Percentiles rank a stretch among this genome's conserved stretches.
Evolutionary conservation across 768 basidiomycete species (phyloP).

Genomic region (Boletus vinaceobasis): DNA sequence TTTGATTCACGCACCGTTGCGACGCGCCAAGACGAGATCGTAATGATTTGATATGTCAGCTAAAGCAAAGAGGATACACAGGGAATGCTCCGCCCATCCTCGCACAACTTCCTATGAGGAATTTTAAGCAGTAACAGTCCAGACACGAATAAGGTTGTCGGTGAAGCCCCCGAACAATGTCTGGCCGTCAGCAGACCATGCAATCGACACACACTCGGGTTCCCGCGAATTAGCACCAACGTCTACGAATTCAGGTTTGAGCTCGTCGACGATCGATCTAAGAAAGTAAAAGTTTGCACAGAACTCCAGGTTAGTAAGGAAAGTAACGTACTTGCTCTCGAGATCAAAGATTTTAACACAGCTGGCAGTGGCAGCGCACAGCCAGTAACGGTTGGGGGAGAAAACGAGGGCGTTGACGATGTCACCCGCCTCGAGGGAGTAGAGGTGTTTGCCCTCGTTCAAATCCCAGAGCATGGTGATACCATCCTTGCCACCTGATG

Average conservation of each 20-base stretch:
- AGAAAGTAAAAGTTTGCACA: background rate
- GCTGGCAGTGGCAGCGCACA: conserved; percentile 95
- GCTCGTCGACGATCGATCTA: conserved; percentile 97
- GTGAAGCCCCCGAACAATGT: conserved; percentile 97
- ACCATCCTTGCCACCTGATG: conserved; percentile 98
- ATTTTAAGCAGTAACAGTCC: conserved; percentile 67
- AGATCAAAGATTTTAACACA: conserved; percentile 99
- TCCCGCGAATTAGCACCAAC: conserved; percentile 67
- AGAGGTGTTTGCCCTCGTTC: conserved; percentile 99
- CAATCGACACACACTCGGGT: conserved; percentile 93
- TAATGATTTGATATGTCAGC: conserved; percentile 21
- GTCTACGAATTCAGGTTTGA: conserved; percentile 91
- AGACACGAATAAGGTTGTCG: conserved; percentile 90
- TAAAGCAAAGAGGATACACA: conserved; percentile 26
- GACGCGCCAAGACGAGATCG: conserved; percentile 9
- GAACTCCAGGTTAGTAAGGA: background rate
- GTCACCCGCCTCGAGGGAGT: conserved; percentile 98
- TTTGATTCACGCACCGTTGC: background rate
- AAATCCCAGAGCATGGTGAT: conserved; percentile 99
- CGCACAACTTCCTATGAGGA: conserved; percentile 17
- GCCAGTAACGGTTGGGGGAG: conserved; percentile 99
- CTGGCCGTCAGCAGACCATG: conserved; percentile 98
- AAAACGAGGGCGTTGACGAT: conserved; percentile 99
- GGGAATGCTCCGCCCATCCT: conserved; percentile 11
- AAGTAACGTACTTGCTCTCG: conserved; percentile 86